Conservation (phyloP, 805 yeast species). For the Lipomyces yamanashiensis region DNA sequence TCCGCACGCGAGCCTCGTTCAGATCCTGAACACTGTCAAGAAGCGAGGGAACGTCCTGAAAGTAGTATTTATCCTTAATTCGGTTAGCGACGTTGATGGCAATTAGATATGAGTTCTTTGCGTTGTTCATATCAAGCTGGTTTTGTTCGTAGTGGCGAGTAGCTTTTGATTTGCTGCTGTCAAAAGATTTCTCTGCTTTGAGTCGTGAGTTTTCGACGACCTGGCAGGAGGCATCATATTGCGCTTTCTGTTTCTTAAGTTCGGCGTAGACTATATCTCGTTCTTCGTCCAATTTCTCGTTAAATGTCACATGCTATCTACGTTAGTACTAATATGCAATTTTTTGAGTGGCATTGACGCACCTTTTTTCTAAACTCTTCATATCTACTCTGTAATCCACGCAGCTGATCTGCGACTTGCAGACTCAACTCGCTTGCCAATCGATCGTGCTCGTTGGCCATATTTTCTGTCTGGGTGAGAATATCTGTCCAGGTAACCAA, state of each 20-base stretch:
- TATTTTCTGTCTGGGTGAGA: conserved; percentile 77
- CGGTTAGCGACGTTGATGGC: conserved; percentile 85
- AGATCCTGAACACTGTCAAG: conserved; percentile 81
- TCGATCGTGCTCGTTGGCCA: conserved; percentile 67
- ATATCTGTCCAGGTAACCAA: conserved; percentile 90
- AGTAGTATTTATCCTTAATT: conserved; percentile 87
- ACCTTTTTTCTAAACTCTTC: conserved; percentile 54
- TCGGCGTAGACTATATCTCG: conserved; percentile 58
- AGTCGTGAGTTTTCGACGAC: conserved; percentile 79
- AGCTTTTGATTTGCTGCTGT: conserved; percentile 51
- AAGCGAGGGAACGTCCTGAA: conserved; percentile 90
- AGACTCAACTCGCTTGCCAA: conserved; percentile 64
- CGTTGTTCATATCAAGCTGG: conserved; percentile 72
- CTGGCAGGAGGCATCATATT: conserved; percentile 81
- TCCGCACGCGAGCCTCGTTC: conserved; percentile 75
- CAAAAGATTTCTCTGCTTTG: conserved; percentile 63
- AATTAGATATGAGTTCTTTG: conserved; percentile 79
- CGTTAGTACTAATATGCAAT: background rate
- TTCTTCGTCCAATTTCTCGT: conserved; percentile 59
- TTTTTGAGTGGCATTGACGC: background rate
- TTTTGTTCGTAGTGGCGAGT: conserved; percentile 31
- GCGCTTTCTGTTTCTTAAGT: conserved; percentile 66
- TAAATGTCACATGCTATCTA: conserved; percentile 57
- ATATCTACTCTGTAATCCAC: conserved; percentile 57
- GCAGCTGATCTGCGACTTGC: conserved; percentile 66